These are phyloP conservation scores for Cyclotella sp. DNA, from an alignment of 108 stramenopile species.

Conservation along the genomic window DNA sequence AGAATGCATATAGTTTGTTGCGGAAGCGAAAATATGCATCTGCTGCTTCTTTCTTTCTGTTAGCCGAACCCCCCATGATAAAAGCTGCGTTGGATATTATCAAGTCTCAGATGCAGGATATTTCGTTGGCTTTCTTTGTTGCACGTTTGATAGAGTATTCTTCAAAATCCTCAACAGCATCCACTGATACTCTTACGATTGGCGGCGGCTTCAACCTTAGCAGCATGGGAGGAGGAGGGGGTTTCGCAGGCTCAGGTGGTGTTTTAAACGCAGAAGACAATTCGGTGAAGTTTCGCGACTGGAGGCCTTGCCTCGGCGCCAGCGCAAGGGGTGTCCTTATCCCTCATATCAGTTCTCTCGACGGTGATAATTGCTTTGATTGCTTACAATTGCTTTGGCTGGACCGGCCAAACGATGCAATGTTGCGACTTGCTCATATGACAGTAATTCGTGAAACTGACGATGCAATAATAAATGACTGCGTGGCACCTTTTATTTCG, in stretches of 20 bases:
- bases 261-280: constrained; percentile 36
- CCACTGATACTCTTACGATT: constrained; percentile 40
- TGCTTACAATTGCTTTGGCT: constrained; percentile 76
- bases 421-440: constrained; percentile 51
- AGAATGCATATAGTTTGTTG: constrained; percentile 87
- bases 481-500: constrained; percentile 19
- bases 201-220: constrained; percentile 54
- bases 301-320: constrained; percentile 58
- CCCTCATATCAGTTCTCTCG: constrained; percentile 13
- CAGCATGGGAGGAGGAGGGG: constrained; percentile 81
- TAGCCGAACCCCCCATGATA: constrained; percentile 81
- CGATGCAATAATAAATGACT: constrained; percentile 2
- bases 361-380: constrained; percentile 55
- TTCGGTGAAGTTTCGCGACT: constrained; percentile 56
- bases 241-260: constrained; percentile 60
- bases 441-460: constrained; percentile 22
- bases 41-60: constrained; percentile 85
- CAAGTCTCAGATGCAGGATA: constrained; percentile 73
- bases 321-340: constrained; percentile 50
- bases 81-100: constrained; percentile 82
- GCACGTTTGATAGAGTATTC: constrained; percentile 71
- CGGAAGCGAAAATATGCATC: constrained; percentile 71
- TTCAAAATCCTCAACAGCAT: constrained; percentile 4
- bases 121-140: constrained; percentile 81
- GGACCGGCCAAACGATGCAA: constrained; percentile 49